Conservation (phyloP, 805 yeast species). For the Myxozyma geophila region DNA sequence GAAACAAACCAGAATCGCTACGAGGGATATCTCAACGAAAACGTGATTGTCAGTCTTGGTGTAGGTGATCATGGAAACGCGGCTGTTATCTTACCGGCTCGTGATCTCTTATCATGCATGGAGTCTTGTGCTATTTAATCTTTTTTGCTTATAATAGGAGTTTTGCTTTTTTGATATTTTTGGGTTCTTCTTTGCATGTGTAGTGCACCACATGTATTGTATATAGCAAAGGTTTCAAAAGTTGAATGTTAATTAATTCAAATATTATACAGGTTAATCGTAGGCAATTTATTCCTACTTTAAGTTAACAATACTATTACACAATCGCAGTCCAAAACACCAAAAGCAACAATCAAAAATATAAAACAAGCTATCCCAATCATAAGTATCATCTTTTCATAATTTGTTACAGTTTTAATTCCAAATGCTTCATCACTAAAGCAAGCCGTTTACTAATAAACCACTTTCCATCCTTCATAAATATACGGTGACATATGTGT, state of each 20-base stretch:
- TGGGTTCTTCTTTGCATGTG: too few relatives aligned
- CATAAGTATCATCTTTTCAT: not conserved
- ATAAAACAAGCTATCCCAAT: not conserved
- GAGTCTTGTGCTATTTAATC: slow-evolving; percentile 7
- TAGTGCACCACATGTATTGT: too few relatives aligned
- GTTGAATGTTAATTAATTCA: too few relatives aligned
- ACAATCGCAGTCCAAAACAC: not conserved
- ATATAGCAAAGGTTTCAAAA: too few relatives aligned
- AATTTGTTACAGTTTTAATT: not conserved
- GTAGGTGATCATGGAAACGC: slow-evolving; percentile 36
- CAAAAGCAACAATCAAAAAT: not conserved
- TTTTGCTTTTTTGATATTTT: not conserved
- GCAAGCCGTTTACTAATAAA: slow-evolving; percentile 12
- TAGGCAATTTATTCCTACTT: too few relatives aligned
- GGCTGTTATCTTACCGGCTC: slow-evolving; percentile 31
- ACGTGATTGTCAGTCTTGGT: slow-evolving; percentile 28
- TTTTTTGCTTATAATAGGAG: not conserved
- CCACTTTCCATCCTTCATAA: slow-evolving; percentile 16
- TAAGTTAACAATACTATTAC: too few relatives aligned
- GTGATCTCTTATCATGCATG: slow-evolving; percentile 31
- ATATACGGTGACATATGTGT: slow-evolving; percentile 8
- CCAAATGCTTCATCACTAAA: slow-evolving; percentile 11
- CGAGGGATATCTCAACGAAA: slow-evolving; percentile 35
- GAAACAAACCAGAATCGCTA: slow-evolving; percentile 30
- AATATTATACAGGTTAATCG: too few relatives aligned